phyloP scores from a whole-genome alignment of 345 rosid genomes.

The Hibiscus trionum region DNA sequence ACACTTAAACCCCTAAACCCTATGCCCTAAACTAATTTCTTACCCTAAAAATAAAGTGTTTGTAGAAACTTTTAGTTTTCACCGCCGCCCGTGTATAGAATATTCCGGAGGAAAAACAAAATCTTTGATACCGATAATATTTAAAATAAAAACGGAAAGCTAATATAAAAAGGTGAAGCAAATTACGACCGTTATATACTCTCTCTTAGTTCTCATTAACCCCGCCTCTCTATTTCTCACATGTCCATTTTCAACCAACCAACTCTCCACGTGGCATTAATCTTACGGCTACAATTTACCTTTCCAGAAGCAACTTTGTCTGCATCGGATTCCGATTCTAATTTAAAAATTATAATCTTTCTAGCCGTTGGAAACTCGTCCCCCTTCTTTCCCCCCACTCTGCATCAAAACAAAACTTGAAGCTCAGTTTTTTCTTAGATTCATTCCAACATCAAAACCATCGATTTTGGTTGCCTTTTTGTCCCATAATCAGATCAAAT shows the following conservation, averaged over 20 bases:
- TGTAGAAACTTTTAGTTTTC: no score
- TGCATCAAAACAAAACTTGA: not conserved
- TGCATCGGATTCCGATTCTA: not conserved
- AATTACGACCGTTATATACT: no score
- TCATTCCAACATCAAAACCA: not conserved
- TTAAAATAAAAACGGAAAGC: no score
- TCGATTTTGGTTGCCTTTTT: not conserved
- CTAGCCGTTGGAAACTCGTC: constrained; percentile 54
- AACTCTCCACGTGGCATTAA: not conserved
- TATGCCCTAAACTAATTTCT: no score
- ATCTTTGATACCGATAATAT: no score
- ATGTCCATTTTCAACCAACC: not conserved
- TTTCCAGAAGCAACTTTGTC: not conserved
- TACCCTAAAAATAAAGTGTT: no score
- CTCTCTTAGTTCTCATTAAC: no score
- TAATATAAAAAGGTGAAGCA: no score
- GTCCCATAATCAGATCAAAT: not conserved
- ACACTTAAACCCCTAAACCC: no score
- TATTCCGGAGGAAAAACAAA: no score
- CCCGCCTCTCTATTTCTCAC: not conserved
- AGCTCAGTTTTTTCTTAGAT: not conserved
- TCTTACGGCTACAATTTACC: not conserved
- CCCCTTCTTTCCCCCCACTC: not conserved
- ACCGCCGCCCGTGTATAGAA: no score
- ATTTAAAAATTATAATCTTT: constrained; percentile 14